Percentiles rank a stretch among this genome's conserved stretches.
Conservation (phyloP, 1,139 yeast species). For the Zygoascus hellenicus region DNA sequence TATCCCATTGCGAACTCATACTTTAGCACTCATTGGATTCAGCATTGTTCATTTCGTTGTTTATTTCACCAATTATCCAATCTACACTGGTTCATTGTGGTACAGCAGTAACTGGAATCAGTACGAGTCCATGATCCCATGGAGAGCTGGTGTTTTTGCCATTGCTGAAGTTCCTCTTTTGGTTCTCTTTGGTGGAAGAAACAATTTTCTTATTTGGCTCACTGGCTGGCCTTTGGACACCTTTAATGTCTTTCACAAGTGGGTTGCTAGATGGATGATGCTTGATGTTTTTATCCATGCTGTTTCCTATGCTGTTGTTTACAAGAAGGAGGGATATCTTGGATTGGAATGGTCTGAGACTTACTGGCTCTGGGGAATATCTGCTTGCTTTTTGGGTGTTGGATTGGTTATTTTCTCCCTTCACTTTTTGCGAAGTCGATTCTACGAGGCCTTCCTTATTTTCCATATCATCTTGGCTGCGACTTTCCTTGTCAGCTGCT, state of each 20-base stretch:
- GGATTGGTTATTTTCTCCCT: constrained; percentile 44
- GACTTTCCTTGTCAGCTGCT: constrained; percentile 53
- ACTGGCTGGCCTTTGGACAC: constrained; percentile 60
- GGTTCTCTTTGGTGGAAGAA: constrained; percentile 57
- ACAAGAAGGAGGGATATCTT: constrained; percentile 7
- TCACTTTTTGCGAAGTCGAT: constrained; percentile 46
- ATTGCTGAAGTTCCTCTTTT: constrained; percentile 22
- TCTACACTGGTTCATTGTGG: constrained; percentile 36
- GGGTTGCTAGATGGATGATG: constrained; percentile 50
- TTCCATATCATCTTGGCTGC: constrained; percentile 56
- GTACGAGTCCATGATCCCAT: constrained; percentile 10
- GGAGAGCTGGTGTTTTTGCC: constrained; percentile 11
- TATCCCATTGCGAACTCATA: constrained; percentile 59
- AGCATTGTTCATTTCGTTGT: constrained; percentile 39
- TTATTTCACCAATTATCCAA: constrained; percentile 37
- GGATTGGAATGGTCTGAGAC: constrained; percentile 26
- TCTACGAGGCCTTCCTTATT: constrained; percentile 60
- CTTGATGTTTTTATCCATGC: constrained; percentile 38
- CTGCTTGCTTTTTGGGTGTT: constrained; percentile 39
- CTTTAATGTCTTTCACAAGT: constrained; percentile 54
- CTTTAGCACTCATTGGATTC: constrained; percentile 43
- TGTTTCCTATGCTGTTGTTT: constrained; percentile 14
- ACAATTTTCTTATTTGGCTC: constrained; percentile 49
- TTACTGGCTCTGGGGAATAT: constrained; percentile 49
- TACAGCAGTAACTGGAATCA: constrained; percentile 35